These are phyloP conservation scores for Phytophthora podocarpi DNA, from an alignment of 352 stramenopile genomes.

Conservation along the genomic window DNA sequence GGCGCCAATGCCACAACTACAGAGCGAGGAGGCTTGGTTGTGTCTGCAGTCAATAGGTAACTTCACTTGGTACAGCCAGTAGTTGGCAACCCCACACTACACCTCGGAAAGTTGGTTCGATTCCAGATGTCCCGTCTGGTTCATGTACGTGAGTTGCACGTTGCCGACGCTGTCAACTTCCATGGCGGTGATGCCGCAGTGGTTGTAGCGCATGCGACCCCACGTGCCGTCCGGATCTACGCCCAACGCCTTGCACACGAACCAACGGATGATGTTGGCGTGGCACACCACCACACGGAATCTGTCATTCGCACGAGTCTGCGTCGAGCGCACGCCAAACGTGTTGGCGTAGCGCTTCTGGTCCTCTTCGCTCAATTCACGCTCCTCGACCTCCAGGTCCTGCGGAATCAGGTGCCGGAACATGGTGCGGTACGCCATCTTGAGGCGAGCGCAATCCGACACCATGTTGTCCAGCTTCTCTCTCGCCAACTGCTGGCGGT, in stretches of 20 bases:
- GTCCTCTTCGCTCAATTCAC: conserved; percentile 51
- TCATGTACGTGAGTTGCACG: conserved; percentile 68
- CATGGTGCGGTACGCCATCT: conserved; percentile 65
- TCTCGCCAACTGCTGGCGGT: conserved; percentile 64
- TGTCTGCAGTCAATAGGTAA: conserved; percentile 7
- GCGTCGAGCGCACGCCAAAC: conserved; percentile 44
- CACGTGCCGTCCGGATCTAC: conserved; percentile 68
- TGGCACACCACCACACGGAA: conserved; percentile 73
- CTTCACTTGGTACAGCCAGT: conserved; percentile 6
- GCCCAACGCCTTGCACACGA: conserved; percentile 69
- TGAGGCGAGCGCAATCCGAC: conserved; percentile 64
- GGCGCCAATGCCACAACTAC: conserved; percentile 1
- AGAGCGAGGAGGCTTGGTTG: not conserved
- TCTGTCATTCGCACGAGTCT: conserved; percentile 44
- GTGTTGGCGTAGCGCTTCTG: conserved; percentile 56
- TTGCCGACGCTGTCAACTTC: conserved; percentile 76
- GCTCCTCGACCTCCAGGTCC: conserved; percentile 57
- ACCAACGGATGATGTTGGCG: conserved; percentile 79
- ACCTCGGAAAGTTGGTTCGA: conserved; percentile 65
- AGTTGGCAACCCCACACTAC: conserved; percentile 20
- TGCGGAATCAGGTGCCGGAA: conserved; percentile 73
- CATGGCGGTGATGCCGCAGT: conserved; percentile 64
- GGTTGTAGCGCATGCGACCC: conserved; percentile 76
- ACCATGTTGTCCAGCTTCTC: conserved; percentile 83
- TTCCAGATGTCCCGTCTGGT: conserved; percentile 64